A percentile compares a stretch with the other conserved stretches of the same genome.
phyloP scores from a whole-genome alignment of 202 grass and related monocot genomes.

The Sporobolus alterniflorus region DNA sequence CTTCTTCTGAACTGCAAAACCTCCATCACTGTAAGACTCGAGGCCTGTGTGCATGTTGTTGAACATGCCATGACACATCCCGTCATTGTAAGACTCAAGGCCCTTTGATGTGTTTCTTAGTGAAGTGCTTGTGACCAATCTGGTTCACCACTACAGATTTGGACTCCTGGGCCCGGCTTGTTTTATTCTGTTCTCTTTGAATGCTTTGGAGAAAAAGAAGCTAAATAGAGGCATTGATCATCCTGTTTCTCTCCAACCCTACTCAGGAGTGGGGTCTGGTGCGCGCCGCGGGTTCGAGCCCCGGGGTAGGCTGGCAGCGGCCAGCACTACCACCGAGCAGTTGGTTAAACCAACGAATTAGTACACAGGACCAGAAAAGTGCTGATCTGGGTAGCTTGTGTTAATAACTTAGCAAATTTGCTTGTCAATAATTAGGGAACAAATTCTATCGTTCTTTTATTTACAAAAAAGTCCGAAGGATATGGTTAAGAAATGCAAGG shows the following conservation, averaged over 20 bases:
- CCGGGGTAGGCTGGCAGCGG: no score
- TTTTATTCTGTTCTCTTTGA: neutral
- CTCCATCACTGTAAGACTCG: neutral
- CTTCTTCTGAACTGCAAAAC: neutral
- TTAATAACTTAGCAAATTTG: conserved; percentile 15
- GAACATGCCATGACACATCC: neutral
- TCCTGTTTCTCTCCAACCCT: no score
- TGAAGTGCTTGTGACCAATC: neutral
- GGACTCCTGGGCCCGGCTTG: neutral
- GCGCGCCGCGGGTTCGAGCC: no score
- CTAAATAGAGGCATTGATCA: neutral
- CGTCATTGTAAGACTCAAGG: neutral
- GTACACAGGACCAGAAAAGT: neutral
- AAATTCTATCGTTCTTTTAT: conserved; percentile 34
- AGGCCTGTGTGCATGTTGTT: conserved; percentile 21
- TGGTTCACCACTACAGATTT: neutral
- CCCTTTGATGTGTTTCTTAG: conserved; percentile 5
- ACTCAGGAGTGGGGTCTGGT: no score
- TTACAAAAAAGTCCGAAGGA: conserved; percentile 17
- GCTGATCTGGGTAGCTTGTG: neutral
- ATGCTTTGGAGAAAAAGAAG: neutral
- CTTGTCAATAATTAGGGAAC: conserved; percentile 41
- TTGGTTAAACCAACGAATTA: conserved; percentile 5
- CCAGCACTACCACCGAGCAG: no score
- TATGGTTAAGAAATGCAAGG: conserved; percentile 38